Conservation (phyloP, 495 filamentous ascomycete species). For the Penicillium pulvis region DNA sequence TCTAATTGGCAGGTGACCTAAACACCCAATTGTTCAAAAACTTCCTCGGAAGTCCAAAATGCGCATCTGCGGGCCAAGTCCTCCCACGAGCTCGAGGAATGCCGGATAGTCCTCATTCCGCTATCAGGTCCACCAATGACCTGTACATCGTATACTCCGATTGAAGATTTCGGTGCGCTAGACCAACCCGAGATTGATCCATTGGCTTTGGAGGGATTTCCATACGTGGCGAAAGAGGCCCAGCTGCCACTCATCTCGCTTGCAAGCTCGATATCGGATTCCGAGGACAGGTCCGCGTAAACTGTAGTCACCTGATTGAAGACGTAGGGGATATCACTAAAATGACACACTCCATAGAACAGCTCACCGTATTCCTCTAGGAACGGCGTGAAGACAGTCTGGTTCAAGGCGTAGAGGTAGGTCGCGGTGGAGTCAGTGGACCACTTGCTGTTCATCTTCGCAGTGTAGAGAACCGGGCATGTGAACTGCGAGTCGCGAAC, state of each 20-base stretch:
- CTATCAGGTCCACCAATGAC: conserved; percentile 14
- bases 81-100: conserved; percentile 6
- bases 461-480: conserved; percentile 10
- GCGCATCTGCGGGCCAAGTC: conserved; percentile 10
- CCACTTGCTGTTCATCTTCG: conserved; percentile 19
- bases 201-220: conserved; percentile 11
- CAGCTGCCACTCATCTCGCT: conserved; percentile 19
- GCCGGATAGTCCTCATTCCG: not conserved
- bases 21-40: conserved; percentile 5
- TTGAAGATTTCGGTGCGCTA: not conserved
- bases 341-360: conserved; percentile 14
- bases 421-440: conserved; percentile 9
- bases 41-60: conserved; percentile 17
- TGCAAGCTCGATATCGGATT: conserved; percentile 8
- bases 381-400: conserved; percentile 14
- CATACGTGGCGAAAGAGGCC: conserved; percentile 18
- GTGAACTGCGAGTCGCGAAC: conserved; percentile 10
- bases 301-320: conserved; percentile 18
- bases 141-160: conserved; percentile 1
- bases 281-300: conserved; percentile 8
- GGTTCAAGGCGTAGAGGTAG: conserved; percentile 18
- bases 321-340: conserved; percentile 21
- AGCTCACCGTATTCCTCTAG: not conserved
- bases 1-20: not conserved
- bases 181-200: conserved; percentile 10